Evolutionary conservation across 2,329 filamentous ascomycete genomes (phyloP).

Genomic region (Aspergillus neoniger): DNA sequence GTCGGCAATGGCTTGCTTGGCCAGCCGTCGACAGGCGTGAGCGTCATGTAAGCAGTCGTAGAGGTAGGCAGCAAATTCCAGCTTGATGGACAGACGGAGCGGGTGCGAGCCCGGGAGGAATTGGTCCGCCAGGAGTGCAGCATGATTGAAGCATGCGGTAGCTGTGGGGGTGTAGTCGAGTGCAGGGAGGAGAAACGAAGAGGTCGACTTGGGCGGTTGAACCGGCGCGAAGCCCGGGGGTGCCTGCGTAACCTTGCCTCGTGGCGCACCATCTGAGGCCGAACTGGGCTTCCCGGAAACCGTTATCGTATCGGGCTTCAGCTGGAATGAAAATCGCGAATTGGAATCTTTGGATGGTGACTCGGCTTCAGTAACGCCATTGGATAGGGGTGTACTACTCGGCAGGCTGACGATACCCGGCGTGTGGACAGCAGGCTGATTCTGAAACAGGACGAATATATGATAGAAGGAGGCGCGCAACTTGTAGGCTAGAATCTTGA

Average conservation of each 20-base stretch:
- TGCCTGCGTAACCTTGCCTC: conserved; percentile 17
- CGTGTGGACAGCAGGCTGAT: conserved; percentile 74
- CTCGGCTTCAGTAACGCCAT: conserved; percentile 30
- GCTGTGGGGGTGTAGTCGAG: conserved; percentile 83
- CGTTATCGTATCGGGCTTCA: conserved; percentile 19
- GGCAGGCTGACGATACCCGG: conserved; percentile 53
- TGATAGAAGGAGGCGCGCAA: conserved; percentile 93
- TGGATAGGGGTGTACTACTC: conserved; percentile 29
- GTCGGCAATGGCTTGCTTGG: conserved; percentile 80
- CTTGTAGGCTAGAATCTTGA: conserved; percentile 89
- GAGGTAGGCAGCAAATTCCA: conserved; percentile 89
- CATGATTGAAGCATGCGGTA: conserved; percentile 76
- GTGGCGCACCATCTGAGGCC: conserved; percentile 2
- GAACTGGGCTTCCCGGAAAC: conserved; percentile 9
- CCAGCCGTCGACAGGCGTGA: conserved; percentile 72
- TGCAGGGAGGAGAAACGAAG: conserved; percentile 77
- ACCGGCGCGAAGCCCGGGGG: conserved; percentile 42
- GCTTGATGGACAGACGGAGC: conserved; percentile 81
- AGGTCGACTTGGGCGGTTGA: conserved; percentile 44
- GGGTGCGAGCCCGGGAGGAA: conserved; percentile 87
- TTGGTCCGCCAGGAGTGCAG: conserved; percentile 70
- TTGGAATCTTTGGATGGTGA: conserved; percentile 21
- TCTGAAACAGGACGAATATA: conserved; percentile 95
- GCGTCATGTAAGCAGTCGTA: conserved; percentile 89
- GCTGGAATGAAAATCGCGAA: conserved; percentile 23